These are phyloP conservation scores for Melaleuca quinquenervia DNA, from an alignment of 345 rosid species.

Conservation along the genomic window DNA sequence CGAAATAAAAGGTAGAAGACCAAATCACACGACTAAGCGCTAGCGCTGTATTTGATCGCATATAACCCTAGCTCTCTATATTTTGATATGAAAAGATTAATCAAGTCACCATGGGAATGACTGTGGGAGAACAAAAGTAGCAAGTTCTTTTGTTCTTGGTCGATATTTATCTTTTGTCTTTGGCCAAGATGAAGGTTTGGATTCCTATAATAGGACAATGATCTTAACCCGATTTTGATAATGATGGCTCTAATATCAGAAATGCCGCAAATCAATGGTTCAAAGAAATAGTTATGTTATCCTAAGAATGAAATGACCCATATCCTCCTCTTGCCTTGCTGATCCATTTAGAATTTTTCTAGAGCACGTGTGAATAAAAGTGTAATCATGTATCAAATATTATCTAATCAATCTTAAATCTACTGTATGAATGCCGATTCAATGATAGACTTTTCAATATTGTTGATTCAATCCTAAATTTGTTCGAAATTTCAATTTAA, in stretches of 20 bases:
- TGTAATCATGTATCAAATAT: not conserved
- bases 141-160: not conserved
- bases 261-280: no score
- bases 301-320: no score
- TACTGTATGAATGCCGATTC: fast-evolving
- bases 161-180: not conserved
- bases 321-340: no score
- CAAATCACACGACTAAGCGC: not conserved
- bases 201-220: no score
- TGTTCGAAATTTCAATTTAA: not conserved
- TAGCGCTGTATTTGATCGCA: not conserved
- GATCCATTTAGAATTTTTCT: not conserved
- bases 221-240: no score
- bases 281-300: no score
- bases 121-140: fast-evolving
- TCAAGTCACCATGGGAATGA: not conserved
- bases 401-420: not conserved
- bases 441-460: fast-evolving
- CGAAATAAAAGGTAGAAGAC: not conserved
- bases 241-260: no score
- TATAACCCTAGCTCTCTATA: no score
- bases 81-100: not conserved
- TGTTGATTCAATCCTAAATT: not conserved
- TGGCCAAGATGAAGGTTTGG: not conserved
- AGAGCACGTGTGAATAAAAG: not conserved